Evolutionary conservation across 1,284 basidiomycete genomes (phyloP), one percentile per base, ranked within the genome.

Genomic region (Inonotus hispidus): DNA sequence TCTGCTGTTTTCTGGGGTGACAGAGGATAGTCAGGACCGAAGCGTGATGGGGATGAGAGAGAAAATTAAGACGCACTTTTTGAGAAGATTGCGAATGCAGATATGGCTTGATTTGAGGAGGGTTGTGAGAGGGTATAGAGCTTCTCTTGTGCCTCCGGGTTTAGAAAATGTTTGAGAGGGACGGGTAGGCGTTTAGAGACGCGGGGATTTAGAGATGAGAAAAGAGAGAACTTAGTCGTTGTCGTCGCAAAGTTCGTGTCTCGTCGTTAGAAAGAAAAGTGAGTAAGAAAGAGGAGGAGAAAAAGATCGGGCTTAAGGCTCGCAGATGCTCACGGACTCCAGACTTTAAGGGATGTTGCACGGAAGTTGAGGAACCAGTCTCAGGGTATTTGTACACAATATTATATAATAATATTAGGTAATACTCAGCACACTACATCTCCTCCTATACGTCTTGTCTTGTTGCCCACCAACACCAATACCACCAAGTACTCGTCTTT

Each of bases 171-270:
- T 64, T 50, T 66, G 65, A n/a, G n/a, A n/a, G n/a, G n/a, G 62
- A 65, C 67, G 64, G 66, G 63, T 63, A 66, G 66, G 60, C 57
- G 63, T 63, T 65, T 66, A 64, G 68, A 54, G 39, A 63, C 60
- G 57, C 35, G 68, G 67, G 63, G 67, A 65, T 53, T 66, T 65
- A 63, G 64, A 68, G 64, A 67, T 62, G 63, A 58, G 63, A 64
- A 66, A 66, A 64, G 68, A 56, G 72, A 74, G 68, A 69, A 67
- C 73, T 73, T 63, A 66, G 66, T 73, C 72, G 83, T 73, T 72
- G 83, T 85, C 83, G 83, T 85, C 32, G 78, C 76, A 77, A 76
- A 77, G 77, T 85, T 83, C 84, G 85, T 77, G 75, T 75, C 70
- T 75, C 79, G 85, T 88, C 86, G 86, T 88, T 81, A 59, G 45